Conservation (phyloP, 83 land plant genomes). For the Isoetes engelmannii region DNA sequence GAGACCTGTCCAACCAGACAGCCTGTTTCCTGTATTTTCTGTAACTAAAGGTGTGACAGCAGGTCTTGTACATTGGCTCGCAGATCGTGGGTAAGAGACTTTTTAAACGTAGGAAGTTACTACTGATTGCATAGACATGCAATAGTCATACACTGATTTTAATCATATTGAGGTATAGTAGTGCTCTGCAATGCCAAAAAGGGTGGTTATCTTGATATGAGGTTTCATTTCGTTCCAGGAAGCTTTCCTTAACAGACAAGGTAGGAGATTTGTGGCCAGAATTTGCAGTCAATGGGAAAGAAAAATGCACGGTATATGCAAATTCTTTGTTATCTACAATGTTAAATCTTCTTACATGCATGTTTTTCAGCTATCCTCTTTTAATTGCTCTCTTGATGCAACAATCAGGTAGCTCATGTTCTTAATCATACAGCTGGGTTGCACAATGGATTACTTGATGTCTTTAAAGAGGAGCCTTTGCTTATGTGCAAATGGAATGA, state of each 20-base stretch:
- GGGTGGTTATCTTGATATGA: neutral
- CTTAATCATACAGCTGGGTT: constrained; percentile 91
- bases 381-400: neutral
- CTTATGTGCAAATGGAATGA: constrained; percentile 69
- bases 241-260: constrained; percentile 57
- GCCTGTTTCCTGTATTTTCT: constrained; percentile 77
- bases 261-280: constrained; percentile 78
- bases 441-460: constrained; percentile 68
- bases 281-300: constrained; percentile 66
- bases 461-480: constrained; percentile 53
- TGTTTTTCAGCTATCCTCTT: neutral
- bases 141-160: neutral
- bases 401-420: constrained; percentile 69
- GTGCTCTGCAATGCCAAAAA: too few relatives aligned
- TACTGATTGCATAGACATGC: neutral
- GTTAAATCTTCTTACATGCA: neutral
- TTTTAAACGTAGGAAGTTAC: constrained; percentile 4
- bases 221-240: constrained; percentile 35
- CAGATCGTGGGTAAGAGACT: constrained; percentile 62
- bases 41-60: constrained; percentile 83
- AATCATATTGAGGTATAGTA: neutral
- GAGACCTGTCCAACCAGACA: constrained; percentile 82
- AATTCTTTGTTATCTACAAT: neutral
- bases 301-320: constrained; percentile 50
- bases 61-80: constrained; percentile 79